Conservation (phyloP, 805 yeast genomes). For the Saccharomycopsis sp. region DNA sequence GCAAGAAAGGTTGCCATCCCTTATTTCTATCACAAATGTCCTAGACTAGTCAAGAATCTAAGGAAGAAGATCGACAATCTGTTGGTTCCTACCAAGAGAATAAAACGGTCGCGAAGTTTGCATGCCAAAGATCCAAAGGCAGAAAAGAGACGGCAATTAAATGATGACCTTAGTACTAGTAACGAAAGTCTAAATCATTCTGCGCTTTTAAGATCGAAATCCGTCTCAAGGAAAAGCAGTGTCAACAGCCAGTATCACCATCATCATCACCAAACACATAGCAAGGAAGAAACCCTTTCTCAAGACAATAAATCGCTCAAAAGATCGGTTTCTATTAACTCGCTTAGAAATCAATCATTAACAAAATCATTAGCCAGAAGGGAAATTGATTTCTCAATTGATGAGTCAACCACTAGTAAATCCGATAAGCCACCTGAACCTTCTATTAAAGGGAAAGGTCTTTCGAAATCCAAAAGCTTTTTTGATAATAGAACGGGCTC, state of each 20-base stretch:
- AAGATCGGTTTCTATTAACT: neutral
- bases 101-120: neutral
- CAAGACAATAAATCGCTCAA: neutral
- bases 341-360: neutral
- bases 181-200: conserved; percentile 7
- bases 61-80: conserved; percentile 14
- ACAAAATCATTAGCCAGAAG: conserved; percentile 13
- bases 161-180: neutral
- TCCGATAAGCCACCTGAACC: neutral
- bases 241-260: neutral
- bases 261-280: neutral
- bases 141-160: neutral
- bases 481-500: neutral
- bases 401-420: neutral
- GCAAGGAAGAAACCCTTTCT: neutral
- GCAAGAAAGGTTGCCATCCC: conserved; percentile 14
- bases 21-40: conserved; percentile 17
- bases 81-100: neutral
- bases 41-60: conserved; percentile 12
- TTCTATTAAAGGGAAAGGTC: neutral
- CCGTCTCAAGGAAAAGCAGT: neutral
- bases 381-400: conserved; percentile 16
- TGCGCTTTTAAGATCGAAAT: conserved; percentile 2
- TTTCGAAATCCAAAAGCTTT: conserved; percentile 11
- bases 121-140: neutral